phyloP scores from a whole-genome alignment of 2,329 filamentous ascomycete genomes.

The Scedosporium minutisporum region DNA sequence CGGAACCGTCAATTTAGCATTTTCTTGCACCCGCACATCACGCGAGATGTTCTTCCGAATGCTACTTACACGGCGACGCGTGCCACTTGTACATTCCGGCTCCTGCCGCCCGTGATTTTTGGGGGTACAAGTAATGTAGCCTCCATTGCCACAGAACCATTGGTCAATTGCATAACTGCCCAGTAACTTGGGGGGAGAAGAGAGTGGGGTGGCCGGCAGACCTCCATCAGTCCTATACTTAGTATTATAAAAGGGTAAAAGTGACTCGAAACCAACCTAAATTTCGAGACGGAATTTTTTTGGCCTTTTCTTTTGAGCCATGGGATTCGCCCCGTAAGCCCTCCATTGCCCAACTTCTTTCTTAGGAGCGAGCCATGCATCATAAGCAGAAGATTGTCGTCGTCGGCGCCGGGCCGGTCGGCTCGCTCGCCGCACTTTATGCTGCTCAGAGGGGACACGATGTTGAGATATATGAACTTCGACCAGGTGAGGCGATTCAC shows the following conservation, averaged over 20 bases:
- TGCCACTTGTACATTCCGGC: no score
- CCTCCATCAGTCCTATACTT: not conserved
- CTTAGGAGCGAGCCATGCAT: not conserved
- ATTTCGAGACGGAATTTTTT: not conserved
- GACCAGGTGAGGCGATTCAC: conserved; percentile 58
- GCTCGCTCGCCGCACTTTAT: conserved; percentile 84
- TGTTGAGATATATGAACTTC: conserved; percentile 89
- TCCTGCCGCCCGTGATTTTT: not conserved
- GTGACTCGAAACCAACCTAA: not conserved
- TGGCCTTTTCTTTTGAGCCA: not conserved
- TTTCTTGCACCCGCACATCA: no score
- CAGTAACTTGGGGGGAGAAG: no score
- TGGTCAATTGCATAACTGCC: no score
- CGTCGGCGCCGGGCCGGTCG: conserved; percentile 88
- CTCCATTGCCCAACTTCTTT: not conserved
- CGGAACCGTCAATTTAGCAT: no score
- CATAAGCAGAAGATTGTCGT: conserved; percentile 61
- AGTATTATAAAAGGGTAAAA: not conserved
- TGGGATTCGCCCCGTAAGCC: not conserved
- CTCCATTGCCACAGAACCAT: not conserved
- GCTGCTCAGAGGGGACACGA: conserved; percentile 79
- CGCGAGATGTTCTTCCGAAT: no score
- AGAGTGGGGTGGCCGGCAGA: not conserved
- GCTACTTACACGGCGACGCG: no score
- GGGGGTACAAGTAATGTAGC: not conserved